A percentile compares a stretch with the other conserved stretches of the same genome.
Conservation (phyloP, 768 basidiomycete species). For the Suillus spraguei region DNA sequence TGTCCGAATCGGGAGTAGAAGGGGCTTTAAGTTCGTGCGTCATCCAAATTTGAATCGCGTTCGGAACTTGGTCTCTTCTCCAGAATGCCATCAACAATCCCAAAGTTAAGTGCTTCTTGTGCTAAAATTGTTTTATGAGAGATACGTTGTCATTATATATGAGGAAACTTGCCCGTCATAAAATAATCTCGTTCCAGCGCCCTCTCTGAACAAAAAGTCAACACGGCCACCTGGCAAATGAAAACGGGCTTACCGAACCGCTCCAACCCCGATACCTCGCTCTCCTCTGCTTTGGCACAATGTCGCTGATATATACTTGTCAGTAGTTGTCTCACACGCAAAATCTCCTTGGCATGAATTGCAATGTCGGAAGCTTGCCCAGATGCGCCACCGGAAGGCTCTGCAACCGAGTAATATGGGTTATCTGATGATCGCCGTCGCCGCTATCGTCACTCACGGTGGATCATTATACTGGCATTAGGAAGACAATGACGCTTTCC, state of each 20-base stretch:
- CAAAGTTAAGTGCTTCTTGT: conserved; percentile 87
- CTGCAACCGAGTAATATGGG: conserved; percentile 43
- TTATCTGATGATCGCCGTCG: conserved; percentile 9
- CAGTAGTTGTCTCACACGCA: conserved; percentile 80
- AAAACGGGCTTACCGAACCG: conserved; percentile 69
- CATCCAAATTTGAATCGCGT: conserved; percentile 20
- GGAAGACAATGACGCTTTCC: conserved; percentile 93
- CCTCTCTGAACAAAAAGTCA: conserved; percentile 54
- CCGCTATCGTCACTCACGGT: conserved; percentile 59
- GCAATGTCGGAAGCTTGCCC: conserved; percentile 97
- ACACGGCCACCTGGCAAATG: conserved; percentile 18
- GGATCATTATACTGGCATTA: conserved; percentile 97
- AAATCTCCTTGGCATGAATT: conserved; percentile 96
- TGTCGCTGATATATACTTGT: conserved; percentile 91
- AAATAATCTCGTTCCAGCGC: conserved; percentile 96
- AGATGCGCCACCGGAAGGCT: conserved; percentile 94
- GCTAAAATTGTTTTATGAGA: conserved; percentile 46
- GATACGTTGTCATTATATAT: conserved; percentile 21
- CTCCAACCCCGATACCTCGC: conserved; percentile 58
- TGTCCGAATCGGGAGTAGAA: conserved; percentile 11
- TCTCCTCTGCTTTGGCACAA: conserved; percentile 71
- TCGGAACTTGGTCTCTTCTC: conserved; percentile 71
- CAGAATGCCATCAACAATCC: conserved; percentile 91
- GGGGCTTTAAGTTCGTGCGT: conserved; percentile 12
- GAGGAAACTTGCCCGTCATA: conserved; percentile 69